Base-by-base conservation (phyloP, 2,329 filamentous ascomycete species). In the Didymella segeticola region DNA sequence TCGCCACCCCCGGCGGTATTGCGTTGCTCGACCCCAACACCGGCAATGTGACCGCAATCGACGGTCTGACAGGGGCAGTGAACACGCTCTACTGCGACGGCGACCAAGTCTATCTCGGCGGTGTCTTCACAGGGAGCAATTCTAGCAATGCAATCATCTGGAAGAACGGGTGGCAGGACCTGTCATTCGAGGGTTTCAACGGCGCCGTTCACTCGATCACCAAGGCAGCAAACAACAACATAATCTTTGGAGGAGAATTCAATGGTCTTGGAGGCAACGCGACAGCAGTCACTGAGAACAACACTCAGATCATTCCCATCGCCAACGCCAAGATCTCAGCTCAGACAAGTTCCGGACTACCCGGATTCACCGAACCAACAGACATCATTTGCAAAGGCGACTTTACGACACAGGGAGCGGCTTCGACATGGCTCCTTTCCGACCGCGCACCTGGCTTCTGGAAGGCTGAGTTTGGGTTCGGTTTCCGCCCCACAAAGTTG, bases 121-220 rank as follows among this genome's bases (percentile, higher is more conserved):
- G 95, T 23, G 88, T 86, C 57, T 97, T 99, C 72, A 86, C 84
- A 50, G 87, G 86, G 34, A 83, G 80, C 30, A 91, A 95, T 69
- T 95, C 92, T 6, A 91, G 89, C 22, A 98, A 99, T 73, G 96
- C 93, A 5, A 88, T 97, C 63, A 85, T 89, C 11, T 98, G 91
- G 91, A 83, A 79, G 9, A 78, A 85, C 25, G 61, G 66, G 36
- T 97, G 90, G 88, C 84, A 83, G 17, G 89, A 91, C 67, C 78
- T 99, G 51, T 89, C 93, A 2, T 99, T 99, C 78, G 86, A 87
- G 33, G 96, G 96, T 19, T 96, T 99, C 77, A 98, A 98, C 75
- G 93, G 93, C 22, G 91, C 91, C 2, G 92, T 99, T 45, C 85
- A 86, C 58, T 89, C 93, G 30, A 98, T 99, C 63, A 83, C 86